Conservation (phyloP, 805 yeast species). For the Myxozyma geophila region DNA sequence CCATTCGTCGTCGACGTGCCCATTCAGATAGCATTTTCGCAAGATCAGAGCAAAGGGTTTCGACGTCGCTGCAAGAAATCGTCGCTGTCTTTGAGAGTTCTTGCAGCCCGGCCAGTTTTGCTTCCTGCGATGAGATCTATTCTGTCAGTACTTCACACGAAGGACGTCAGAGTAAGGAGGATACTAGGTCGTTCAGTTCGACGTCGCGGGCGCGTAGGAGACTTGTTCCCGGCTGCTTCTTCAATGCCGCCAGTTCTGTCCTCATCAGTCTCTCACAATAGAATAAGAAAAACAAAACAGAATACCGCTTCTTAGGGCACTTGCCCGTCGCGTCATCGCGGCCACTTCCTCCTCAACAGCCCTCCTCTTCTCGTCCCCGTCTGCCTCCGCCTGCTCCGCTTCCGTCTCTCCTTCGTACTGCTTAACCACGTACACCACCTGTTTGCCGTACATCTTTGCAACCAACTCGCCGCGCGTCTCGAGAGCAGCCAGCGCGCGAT, state of each 20-base stretch:
- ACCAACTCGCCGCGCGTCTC: conserved; percentile 27
- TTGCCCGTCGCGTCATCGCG: conserved; percentile 3
- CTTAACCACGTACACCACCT: conserved; percentile 30
- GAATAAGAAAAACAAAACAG: neutral
- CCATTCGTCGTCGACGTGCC: conserved; percentile 30
- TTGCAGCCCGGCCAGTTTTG: neutral
- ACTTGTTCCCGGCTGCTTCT: conserved; percentile 8
- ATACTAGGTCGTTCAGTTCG: conserved; percentile 17
- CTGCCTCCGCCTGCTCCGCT: neutral
- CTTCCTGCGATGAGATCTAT: neutral
- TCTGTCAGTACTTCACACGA: neutral
- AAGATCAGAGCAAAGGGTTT: conserved; percentile 13
- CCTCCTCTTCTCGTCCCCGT: conserved; percentile 8
- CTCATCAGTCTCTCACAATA: neutral
- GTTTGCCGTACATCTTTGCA: conserved; percentile 34
- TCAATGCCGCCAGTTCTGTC: conserved; percentile 17
- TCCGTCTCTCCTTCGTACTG: conserved; percentile 10
- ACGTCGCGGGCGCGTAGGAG: conserved; percentile 5
- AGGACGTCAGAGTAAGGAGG: neutral
- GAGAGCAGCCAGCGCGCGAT: conserved; percentile 31
- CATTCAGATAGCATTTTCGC: conserved; percentile 18
- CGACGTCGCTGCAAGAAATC: neutral
- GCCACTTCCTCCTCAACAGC: conserved; percentile 14
- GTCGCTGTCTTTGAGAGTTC: neutral
- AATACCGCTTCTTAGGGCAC: neutral